A percentile compares a stretch with the other conserved stretches of the same genome.
Evolutionary conservation across 2,329 filamentous ascomycete genomes (phyloP).

Genomic region (Tolypocladium capitatum): DNA sequence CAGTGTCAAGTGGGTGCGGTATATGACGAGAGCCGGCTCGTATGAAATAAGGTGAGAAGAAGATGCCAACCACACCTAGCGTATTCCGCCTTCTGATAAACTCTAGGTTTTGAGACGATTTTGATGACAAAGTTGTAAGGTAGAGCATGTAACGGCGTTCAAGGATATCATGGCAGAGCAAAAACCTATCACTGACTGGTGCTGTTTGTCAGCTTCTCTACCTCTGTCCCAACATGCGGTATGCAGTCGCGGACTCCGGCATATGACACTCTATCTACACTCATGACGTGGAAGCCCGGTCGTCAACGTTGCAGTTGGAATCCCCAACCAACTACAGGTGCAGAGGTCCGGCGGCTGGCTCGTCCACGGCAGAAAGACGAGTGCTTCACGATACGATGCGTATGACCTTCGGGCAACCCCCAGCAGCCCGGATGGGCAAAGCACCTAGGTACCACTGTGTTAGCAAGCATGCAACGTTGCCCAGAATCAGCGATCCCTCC

Average conservation of each 20-base stretch:
- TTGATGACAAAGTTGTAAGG: not conserved
- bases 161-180: conserved; percentile 4
- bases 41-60: conserved; percentile 75
- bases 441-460: not conserved
- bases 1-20: conserved; percentile 97
- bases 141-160: conserved; percentile 7
- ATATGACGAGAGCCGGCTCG: conserved; percentile 95
- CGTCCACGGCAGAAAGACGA: too few relatives aligned
- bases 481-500: not conserved
- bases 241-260: not conserved
- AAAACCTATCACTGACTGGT: not conserved
- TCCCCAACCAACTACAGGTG: not conserved
- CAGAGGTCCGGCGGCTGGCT: not conserved
- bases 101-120: conserved; percentile 19
- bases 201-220: not conserved
- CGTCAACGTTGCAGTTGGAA: not conserved
- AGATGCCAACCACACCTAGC: too few relatives aligned
- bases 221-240: not conserved
- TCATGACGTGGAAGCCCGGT: not conserved
- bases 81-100: conserved; percentile 4
- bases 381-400: not conserved
- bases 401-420: not conserved
- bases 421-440: not conserved
- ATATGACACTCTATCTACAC: not conserved
- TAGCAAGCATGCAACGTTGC: not conserved